phyloP scores from a whole-genome alignment of 2,329 filamentous ascomycete species.

The Fusarium mangiferae region DNA sequence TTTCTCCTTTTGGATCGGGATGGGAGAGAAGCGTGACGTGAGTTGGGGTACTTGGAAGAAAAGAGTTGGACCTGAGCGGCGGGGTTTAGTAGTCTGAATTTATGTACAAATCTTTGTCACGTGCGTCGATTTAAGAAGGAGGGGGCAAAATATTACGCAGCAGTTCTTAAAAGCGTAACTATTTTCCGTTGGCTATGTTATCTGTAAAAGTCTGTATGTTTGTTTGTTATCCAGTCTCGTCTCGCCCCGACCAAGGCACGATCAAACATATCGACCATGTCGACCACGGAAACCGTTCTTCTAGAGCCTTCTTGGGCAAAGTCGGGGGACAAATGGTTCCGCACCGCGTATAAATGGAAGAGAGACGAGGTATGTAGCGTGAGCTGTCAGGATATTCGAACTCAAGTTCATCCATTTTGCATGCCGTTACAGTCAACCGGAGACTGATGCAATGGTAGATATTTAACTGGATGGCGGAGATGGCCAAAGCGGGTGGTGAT shows the following conservation, averaged over 20 bases:
- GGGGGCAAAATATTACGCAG: background rate
- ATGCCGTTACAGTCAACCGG: fast-evolving
- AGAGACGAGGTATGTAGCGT: background rate
- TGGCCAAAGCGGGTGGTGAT: background rate
- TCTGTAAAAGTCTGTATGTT: background rate
- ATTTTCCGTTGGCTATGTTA: background rate
- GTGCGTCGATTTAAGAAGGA: background rate
- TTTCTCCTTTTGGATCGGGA: background rate
- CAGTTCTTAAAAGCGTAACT: background rate
- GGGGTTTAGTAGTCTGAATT: background rate
- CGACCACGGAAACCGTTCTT: fast-evolving
- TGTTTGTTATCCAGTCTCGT: fast-evolving
- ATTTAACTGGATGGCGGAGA: background rate
- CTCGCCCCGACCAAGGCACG: background rate
- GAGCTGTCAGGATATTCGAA: fast-evolving
- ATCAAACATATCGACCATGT: background rate
- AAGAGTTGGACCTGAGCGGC: background rate
- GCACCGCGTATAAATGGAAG: background rate
- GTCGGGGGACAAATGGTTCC: background rate
- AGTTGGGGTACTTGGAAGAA: background rate
- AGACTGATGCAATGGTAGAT: fast-evolving
- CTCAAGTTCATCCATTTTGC: background rate
- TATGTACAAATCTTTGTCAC: background rate
- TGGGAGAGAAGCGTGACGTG: background rate
- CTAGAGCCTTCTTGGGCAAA: background rate